Conservation (phyloP, 2,329 filamentous ascomycete genomes). For the Hypoxylon rubiginosum region DNA sequence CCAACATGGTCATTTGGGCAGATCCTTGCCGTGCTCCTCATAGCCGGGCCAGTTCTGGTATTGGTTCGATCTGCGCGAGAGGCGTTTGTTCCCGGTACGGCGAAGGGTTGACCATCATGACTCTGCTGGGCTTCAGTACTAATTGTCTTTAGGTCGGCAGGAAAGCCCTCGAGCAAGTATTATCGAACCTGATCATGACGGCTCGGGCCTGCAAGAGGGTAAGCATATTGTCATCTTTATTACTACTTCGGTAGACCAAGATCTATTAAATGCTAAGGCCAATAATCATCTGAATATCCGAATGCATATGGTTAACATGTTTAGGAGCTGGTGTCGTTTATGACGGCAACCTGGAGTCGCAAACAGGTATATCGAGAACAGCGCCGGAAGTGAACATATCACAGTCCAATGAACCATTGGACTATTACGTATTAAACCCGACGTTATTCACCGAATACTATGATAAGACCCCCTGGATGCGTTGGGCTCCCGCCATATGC, state of each 20-base stretch:
- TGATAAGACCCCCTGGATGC: conserved; percentile 11
- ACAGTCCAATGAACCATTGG: background rate
- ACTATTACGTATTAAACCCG: conserved; percentile 4
- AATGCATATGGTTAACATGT: background rate
- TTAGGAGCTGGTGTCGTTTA: background rate
- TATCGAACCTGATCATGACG: background rate
- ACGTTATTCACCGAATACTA: conserved; percentile 12
- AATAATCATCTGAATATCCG: background rate
- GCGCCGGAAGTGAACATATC: background rate
- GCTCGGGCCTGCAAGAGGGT: conserved; percentile 5
- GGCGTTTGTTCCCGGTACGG: conserved; percentile 12
- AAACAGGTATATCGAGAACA: background rate
- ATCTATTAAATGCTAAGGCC: background rate
- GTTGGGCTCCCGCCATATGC: conserved; percentile 13
- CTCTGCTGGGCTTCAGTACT: background rate
- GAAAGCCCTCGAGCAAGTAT: background rate
- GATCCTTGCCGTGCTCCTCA: conserved; percentile 20
- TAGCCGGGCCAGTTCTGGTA: conserved; percentile 7
- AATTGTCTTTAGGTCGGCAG: background rate
- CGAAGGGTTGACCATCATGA: background rate
- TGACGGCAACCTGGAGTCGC: background rate
- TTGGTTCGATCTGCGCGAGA: conserved; percentile 14
- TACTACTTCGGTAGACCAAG: background rate
- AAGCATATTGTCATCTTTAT: background rate
- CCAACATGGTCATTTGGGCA: conserved; percentile 18